Base-by-base conservation (phyloP, 441 rosid genomes). In the Bruguiera hainesii region DNA sequence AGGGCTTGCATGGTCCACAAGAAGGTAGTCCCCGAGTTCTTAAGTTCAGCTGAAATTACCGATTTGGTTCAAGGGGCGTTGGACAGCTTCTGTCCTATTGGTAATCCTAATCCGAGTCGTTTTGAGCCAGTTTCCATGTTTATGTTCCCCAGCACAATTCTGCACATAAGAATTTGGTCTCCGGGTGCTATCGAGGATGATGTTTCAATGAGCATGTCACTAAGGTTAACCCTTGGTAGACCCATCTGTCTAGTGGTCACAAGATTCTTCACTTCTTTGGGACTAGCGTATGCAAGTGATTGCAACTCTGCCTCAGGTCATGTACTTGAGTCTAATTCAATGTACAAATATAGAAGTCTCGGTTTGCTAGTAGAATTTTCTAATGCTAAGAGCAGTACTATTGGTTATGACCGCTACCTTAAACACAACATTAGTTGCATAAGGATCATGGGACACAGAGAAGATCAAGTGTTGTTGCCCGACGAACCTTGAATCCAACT, bases 1-100 rank as follows among this genome's bases (percentile, higher is more conserved):
- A 68, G 99, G 98, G 66, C 88, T 78, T 92, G 98, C 78, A 79
- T 92, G 93, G 86, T 95, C 63, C 64, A 6, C 58, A 52, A 37
- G 63, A 68, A 23, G 87, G 91, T 72, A 70, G 39, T 58, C 48
- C 59, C 25, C 61, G 33, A 64, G 63, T 63, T 59, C 50, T 63
- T n/a, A n/a, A 75, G 76, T 10, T 59, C 75, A 1, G 82, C 73
- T 73, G 72, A 73, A 46, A 76, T 78, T 61, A 87, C 83, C 42
- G 82, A 83, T 73, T 82, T 95, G 66, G 78, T 89, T 10, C 75
- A 70, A 25, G 98, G 98, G 66, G 64, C 62, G 64, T 70, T 95
- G 60, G 85, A 82, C 67, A 86, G 85, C 60, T 72, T 82, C 69
- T 74, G 70, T 61, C 26, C 66, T 42, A 31, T 31, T 31, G 33